These are phyloP conservation scores for Auricularia sp. DNA, from an alignment of 768 basidiomycete genomes.

Conservation along the genomic window DNA sequence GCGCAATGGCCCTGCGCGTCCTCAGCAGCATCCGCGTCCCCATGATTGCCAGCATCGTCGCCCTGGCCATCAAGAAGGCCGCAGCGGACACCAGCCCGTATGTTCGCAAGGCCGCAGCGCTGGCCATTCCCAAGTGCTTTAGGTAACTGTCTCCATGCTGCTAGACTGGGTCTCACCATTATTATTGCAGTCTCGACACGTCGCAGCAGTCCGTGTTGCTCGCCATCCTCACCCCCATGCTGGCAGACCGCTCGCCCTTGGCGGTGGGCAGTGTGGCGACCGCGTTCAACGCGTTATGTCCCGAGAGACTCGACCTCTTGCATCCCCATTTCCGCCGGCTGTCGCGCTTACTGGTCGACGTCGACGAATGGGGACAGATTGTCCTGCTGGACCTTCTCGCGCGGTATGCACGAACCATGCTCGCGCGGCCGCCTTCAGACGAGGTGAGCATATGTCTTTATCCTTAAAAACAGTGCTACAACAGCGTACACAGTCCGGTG, in stretches of 20 bases:
- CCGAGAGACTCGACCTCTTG: conserved; percentile 74
- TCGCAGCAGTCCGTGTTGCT: conserved; percentile 65
- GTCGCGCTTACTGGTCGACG: conserved; percentile 76
- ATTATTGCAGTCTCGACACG: conserved; percentile 52
- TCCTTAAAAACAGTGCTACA: too few species aligned
- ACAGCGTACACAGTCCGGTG: conserved; percentile 32
- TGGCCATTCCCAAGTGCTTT: conserved; percentile 81
- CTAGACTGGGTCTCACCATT: background rate
- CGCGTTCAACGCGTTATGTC: conserved; percentile 83
- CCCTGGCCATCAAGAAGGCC: conserved; percentile 85
- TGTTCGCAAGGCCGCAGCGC: conserved; percentile 85
- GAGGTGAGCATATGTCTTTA: conserved; percentile 4
- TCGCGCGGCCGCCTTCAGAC: conserved; percentile 46
- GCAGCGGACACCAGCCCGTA: conserved; percentile 88
- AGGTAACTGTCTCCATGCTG: conserved; percentile 36
- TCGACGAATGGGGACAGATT: conserved; percentile 95
- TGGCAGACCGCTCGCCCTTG: conserved; percentile 67
- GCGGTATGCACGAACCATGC: conserved; percentile 78
- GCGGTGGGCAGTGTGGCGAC: conserved; percentile 78
- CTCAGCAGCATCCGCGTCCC: conserved; percentile 86
- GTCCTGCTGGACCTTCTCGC: conserved; percentile 67
- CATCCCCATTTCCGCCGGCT: conserved; percentile 83
- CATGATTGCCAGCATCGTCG: conserved; percentile 77
- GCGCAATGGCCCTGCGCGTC: conserved; percentile 92
- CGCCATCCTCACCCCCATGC: conserved; percentile 51